These are phyloP conservation scores for Chlamydomonas sp. DNA, from an alignment of 139 green algal genomes.

Conservation along the genomic window DNA sequence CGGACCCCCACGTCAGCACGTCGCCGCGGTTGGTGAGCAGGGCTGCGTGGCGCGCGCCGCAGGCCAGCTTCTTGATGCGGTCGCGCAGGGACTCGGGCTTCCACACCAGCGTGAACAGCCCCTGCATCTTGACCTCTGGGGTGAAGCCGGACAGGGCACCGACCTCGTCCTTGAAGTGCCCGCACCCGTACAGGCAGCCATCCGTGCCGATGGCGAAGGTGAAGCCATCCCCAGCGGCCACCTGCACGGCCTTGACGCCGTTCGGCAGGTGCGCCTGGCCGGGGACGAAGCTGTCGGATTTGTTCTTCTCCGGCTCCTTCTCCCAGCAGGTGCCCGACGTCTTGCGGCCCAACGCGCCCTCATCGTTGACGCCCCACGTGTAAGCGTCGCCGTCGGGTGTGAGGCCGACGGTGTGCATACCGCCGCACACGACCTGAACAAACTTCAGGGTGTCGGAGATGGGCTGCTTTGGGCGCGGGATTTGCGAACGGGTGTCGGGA, in stretches of 20 bases:
- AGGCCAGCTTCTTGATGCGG: conserved; percentile 64
- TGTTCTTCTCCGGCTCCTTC: conserved; percentile 20
- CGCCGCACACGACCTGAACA: conserved; percentile 77
- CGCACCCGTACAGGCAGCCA: conserved; percentile 87
- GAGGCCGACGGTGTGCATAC: conserved; percentile 92
- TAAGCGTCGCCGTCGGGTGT: conserved; percentile 68
- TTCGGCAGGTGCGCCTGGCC: conserved; percentile 57
- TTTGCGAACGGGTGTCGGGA: conserved; percentile 21
- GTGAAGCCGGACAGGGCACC: conserved; percentile 82
- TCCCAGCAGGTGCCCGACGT: conserved; percentile 44
- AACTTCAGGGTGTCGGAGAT: conserved; percentile 36
- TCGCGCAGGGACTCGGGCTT: conserved; percentile 43
- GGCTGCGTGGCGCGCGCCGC: conserved; percentile 77
- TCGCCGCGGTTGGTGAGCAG: conserved; percentile 66
- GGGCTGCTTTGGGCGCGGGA: conserved; percentile 27
- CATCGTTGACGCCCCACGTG: conserved; percentile 93
- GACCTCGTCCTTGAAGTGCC: conserved; percentile 83
- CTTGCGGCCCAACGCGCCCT: conserved; percentile 85
- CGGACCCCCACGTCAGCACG: conserved; percentile 86
- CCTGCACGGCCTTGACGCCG: conserved; percentile 57
- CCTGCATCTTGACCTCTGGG: conserved; percentile 45
- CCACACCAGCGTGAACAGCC: conserved; percentile 57
- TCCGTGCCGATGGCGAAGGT: conserved; percentile 74
- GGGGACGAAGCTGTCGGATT: conserved; percentile 58
- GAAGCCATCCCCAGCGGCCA: conserved; percentile 87